Evolutionary conservation across 2,329 filamentous ascomycete genomes (phyloP).

Genomic region (Curvularia eragrostidis): DNA sequence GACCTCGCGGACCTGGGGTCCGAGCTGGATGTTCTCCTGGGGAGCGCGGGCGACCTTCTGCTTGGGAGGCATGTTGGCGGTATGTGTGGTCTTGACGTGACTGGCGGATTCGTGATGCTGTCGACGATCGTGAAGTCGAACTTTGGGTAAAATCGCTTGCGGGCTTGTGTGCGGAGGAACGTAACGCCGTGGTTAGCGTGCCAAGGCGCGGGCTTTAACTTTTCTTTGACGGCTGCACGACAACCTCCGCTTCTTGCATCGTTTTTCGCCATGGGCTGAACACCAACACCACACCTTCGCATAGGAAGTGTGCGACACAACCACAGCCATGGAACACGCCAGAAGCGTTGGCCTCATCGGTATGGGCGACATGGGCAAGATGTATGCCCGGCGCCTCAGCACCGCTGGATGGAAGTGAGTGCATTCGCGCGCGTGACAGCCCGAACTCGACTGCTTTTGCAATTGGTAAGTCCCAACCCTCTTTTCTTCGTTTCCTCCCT

Average conservation of each 20-base stretch:
- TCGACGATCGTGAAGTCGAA: constrained; percentile 30
- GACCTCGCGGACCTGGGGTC: constrained; percentile 93
- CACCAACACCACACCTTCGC: constrained; percentile 30
- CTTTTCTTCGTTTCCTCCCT: constrained; percentile 20
- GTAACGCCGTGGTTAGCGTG: constrained; percentile 25
- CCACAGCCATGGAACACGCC: constrained; percentile 61
- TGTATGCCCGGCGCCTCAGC: constrained; percentile 91
- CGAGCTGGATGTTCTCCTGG: constrained; percentile 92
- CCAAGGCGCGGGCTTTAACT: constrained; percentile 19
- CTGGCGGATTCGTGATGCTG: constrained; percentile 38
- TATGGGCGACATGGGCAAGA: constrained; percentile 99
- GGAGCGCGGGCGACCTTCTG: constrained; percentile 79
- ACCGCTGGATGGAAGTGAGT: constrained; percentile 95
- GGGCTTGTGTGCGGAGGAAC: constrained; percentile 17
- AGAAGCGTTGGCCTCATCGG: constrained; percentile 93
- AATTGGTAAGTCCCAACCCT: constrained; percentile 37
- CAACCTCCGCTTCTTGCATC: constrained; percentile 17
- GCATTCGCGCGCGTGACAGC: constrained; percentile 28
- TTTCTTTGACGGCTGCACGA: constrained; percentile 28
- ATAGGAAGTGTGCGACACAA: constrained; percentile 30
- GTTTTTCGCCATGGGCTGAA: constrained; percentile 40
- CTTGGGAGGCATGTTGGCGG: constrained; percentile 79
- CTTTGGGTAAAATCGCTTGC: constrained; percentile 27
- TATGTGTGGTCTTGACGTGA: constrained; percentile 34
- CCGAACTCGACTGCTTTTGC: constrained; percentile 14